Evolutionary conservation across 352 stramenopile genomes (phyloP).

Genomic region (Ochromonadaceae sp.): DNA sequence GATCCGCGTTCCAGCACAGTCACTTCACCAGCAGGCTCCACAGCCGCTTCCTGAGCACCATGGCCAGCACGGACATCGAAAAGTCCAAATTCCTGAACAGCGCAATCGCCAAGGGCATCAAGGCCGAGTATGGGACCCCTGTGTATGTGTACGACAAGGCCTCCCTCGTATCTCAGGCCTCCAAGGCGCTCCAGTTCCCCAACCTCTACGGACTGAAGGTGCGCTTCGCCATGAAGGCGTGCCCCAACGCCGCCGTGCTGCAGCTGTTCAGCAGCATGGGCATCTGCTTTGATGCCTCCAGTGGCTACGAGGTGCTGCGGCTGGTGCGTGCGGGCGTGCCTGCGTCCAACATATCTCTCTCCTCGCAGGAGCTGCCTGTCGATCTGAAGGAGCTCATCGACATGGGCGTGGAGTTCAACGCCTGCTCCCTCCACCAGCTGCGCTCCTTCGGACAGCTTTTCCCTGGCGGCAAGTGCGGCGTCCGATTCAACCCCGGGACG

Average conservation of each 20-base stretch:
- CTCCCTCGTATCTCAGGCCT: constrained; percentile 41
- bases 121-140: constrained; percentile 38
- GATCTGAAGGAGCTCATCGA: constrained; percentile 56
- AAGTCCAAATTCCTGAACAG: background rate
- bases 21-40: too few relatives aligned
- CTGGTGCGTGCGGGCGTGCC: constrained; percentile 49
- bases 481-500: constrained; percentile 64
- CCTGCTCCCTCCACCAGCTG: constrained; percentile 59
- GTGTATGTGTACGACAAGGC: constrained; percentile 61
- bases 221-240: constrained; percentile 69
- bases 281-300: constrained; percentile 63
- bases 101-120: background rate
- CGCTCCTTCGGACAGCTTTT: constrained; percentile 51
- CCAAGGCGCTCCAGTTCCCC: constrained; percentile 53
- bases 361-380: constrained; percentile 53
- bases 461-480: constrained; percentile 45
- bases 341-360: constrained; percentile 50
- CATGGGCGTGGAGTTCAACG: constrained; percentile 64
- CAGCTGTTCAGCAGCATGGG: constrained; percentile 34
- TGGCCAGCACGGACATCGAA: too few relatives aligned
- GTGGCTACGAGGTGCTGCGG: constrained; percentile 50
- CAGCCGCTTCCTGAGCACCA: too few relatives aligned
- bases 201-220: constrained; percentile 65
- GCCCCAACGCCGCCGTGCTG: constrained; percentile 55
- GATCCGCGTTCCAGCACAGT: too few relatives aligned